phyloP scores from a whole-genome alignment of 805 yeast species.

The Cyberlindnera americana region DNA sequence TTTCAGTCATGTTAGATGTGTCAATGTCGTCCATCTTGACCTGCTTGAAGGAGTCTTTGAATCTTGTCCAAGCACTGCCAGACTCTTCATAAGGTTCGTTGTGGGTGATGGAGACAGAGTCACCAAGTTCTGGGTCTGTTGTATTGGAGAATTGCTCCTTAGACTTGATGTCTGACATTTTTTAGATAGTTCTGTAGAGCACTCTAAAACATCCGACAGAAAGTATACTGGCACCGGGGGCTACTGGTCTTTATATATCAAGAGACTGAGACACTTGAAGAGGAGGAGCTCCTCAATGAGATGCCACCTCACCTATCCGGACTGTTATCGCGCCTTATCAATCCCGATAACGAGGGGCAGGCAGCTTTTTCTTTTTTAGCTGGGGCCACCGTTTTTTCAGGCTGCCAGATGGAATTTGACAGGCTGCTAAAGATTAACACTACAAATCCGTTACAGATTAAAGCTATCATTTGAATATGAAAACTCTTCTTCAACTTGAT shows the following conservation, averaged over 20 bases:
- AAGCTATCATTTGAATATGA: no score
- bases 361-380: no score
- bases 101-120: slow-evolving; percentile 20
- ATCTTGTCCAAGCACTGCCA: slow-evolving; percentile 17
- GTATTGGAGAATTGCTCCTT: slow-evolving; percentile 25
- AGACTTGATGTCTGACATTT: slow-evolving; percentile 17
- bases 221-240: no score
- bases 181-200: neutral
- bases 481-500: no score
- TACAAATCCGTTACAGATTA: no score
- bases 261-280: neutral
- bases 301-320: neutral
- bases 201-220: no score
- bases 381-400: no score
- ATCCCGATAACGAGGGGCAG: neutral
- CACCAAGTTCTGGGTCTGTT: slow-evolving; percentile 26
- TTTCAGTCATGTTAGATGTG: slow-evolving; percentile 35
- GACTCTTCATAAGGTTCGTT: slow-evolving; percentile 3
- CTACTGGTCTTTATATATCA: no score
- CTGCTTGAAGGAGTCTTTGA: slow-evolving; percentile 22
- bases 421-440: no score
- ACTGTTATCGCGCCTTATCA: neutral
- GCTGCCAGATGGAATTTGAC: no score
- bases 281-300: neutral
- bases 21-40: slow-evolving; percentile 12